Evolutionary conservation across 1,284 basidiomycete genomes (phyloP).

Genomic region (Pseudozyma hubeiensis): DNA sequence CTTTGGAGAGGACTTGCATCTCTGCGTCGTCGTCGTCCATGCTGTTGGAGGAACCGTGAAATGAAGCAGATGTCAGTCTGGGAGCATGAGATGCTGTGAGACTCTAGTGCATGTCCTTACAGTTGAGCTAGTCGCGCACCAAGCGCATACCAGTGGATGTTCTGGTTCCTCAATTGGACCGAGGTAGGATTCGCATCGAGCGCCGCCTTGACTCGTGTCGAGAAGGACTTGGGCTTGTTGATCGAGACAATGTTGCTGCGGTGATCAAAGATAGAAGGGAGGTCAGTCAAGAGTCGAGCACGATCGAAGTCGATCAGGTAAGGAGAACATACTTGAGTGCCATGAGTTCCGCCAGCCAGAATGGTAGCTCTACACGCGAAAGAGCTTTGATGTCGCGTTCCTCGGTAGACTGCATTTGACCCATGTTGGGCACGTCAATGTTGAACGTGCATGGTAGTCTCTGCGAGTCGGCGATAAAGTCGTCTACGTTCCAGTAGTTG

Average conservation of each 20-base stretch:
- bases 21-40: constrained; percentile 58
- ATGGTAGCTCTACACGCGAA: constrained; percentile 63
- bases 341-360: constrained; percentile 65
- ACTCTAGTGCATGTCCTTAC: constrained; percentile 25
- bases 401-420: constrained; percentile 59
- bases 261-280: background rate
- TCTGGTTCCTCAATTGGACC: constrained; percentile 59
- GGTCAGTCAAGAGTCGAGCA: background rate
- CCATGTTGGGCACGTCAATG: constrained; percentile 63
- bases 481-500: constrained; percentile 64
- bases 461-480: constrained; percentile 60
- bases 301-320: too few relatives aligned
- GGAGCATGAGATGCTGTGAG: too few relatives aligned
- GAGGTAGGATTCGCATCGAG: constrained; percentile 61
- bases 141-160: constrained; percentile 65
- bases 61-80: too few relatives aligned
- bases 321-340: constrained; percentile 57
- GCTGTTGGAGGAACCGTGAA: constrained; percentile 12
- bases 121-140: constrained; percentile 59
- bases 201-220: constrained; percentile 57
- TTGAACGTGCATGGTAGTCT: constrained; percentile 63
- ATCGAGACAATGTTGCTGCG: constrained; percentile 59
- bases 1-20: constrained; percentile 54
- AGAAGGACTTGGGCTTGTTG: constrained; percentile 61
- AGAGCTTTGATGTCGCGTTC: constrained; percentile 58